These are phyloP conservation scores for Sparassis latifolia DNA, from an alignment of 1,284 basidiomycete genomes.

Conservation along the genomic window DNA sequence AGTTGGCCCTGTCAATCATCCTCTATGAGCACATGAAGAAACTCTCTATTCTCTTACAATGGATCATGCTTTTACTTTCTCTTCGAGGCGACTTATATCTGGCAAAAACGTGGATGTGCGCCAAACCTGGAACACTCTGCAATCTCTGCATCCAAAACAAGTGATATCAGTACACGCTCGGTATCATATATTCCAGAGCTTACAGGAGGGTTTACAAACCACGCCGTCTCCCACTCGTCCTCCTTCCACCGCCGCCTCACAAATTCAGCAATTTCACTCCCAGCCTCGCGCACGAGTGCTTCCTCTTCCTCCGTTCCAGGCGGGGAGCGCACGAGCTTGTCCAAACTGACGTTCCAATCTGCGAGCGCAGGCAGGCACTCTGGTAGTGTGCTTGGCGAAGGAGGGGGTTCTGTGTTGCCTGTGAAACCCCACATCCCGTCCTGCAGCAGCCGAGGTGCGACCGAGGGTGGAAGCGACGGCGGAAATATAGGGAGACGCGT, in stretches of 20 bases:
- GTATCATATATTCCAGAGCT: slow-evolving; percentile 19
- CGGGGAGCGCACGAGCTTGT: slow-evolving; percentile 45
- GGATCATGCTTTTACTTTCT: slow-evolving; percentile 5
- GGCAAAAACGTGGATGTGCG: slow-evolving; percentile 78
- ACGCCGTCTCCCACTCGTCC: slow-evolving; percentile 72
- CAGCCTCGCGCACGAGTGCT: slow-evolving; percentile 41
- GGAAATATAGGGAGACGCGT: slow-evolving; percentile 66
- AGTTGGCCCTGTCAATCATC: no score
- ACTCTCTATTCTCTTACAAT: no score
- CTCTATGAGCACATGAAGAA: no score
- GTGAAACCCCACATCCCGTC: slow-evolving; percentile 79
- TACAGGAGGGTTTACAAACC: slow-evolving; percentile 83
- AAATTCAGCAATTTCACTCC: slow-evolving; percentile 53
- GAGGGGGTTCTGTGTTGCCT: slow-evolving; percentile 48
- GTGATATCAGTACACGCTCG: slow-evolving; percentile 1
- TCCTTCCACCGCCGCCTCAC: slow-evolving; percentile 60
- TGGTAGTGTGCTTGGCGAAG: slow-evolving; percentile 55
- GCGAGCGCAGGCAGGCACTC: slow-evolving; percentile 51
- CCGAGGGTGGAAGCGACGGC: slow-evolving; percentile 30
- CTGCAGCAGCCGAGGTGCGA: slow-evolving; percentile 50
- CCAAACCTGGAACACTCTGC: slow-evolving; percentile 72
- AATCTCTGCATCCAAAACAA: slow-evolving; percentile 41
- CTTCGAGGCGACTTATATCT: slow-evolving; percentile 36
- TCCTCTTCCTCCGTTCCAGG: slow-evolving; percentile 48
- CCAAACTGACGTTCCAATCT: slow-evolving; percentile 64